These are phyloP conservation scores for Linnemannia schmuckeri DNA, from an alignment of 192 early-diverging fungal species.

Conservation along the genomic window DNA sequence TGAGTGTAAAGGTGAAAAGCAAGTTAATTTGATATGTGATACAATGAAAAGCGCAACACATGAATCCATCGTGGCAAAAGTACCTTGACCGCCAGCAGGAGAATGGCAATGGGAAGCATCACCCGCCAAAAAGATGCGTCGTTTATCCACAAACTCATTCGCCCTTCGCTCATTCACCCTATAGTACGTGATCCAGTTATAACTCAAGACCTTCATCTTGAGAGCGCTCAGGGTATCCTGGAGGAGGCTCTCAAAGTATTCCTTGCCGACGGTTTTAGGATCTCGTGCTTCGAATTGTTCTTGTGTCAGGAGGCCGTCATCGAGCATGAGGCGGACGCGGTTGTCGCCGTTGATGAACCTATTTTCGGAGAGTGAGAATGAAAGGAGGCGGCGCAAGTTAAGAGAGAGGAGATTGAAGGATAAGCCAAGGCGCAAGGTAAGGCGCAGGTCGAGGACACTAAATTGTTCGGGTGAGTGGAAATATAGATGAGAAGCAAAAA, in stretches of 20 bases:
- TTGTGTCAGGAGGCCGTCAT: not conserved
- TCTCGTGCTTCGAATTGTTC: not conserved
- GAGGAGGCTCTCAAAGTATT: not conserved
- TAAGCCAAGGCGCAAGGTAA: not conserved
- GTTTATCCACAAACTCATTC: conserved; percentile 3
- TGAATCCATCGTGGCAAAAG: too few species aligned
- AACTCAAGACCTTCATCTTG: not conserved
- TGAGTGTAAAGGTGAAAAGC: not conserved
- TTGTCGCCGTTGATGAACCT: not conserved
- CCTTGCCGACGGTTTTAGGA: not conserved
- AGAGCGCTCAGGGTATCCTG: not conserved
- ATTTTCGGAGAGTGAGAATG: too few species aligned
- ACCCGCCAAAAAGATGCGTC: conserved; percentile 37
- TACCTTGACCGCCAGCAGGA: conserved; percentile 48
- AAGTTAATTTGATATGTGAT: not conserved
- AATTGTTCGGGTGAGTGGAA: not conserved
- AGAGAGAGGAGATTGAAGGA: not conserved
- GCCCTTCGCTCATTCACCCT: conserved; percentile 21
- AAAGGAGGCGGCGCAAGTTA: not conserved
- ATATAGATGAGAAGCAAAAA: not conserved
- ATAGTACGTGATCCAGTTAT: conserved; percentile 24
- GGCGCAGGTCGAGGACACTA: too few species aligned
- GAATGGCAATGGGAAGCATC: conserved; percentile 52
- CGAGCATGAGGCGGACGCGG: not conserved
- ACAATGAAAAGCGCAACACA: too few species aligned